phyloP scores from a whole-genome alignment of 495 filamentous ascomycete species.

The Daldinia caldariorum region DNA sequence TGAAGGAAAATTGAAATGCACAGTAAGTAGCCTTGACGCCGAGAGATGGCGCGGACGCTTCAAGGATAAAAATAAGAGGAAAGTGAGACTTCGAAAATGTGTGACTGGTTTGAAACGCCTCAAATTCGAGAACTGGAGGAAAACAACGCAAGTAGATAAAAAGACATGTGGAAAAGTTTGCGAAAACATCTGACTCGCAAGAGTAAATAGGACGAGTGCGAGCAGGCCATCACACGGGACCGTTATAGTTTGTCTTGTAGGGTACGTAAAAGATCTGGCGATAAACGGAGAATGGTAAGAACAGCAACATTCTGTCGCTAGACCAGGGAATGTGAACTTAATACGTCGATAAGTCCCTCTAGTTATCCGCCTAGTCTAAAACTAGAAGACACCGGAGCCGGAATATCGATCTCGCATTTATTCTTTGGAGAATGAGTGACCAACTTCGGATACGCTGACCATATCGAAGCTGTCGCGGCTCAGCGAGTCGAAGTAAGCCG shows the following conservation, averaged over 20 bases:
- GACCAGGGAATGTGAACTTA: background rate
- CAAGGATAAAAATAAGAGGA: too few relatives aligned
- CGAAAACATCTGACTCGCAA: background rate
- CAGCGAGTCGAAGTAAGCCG: slow-evolving; percentile 8
- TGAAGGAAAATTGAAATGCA: background rate
- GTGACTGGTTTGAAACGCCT: background rate
- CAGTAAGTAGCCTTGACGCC: background rate
- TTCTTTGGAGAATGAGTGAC: slow-evolving; percentile 5
- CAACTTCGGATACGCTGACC: background rate
- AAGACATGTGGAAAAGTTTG: background rate
- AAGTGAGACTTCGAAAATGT: too few relatives aligned
- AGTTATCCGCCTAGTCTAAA: background rate
- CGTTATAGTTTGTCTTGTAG: too few relatives aligned
- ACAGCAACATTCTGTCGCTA: background rate
- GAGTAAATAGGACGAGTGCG: background rate
- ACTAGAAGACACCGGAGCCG: background rate
- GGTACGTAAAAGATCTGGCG: background rate
- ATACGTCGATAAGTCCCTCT: background rate
- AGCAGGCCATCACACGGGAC: background rate
- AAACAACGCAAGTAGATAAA: background rate
- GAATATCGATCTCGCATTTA: slow-evolving; percentile 1
- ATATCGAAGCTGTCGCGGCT: slow-evolving; percentile 13
- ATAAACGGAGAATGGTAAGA: background rate
- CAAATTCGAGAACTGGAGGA: background rate
- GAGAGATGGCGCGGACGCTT: background rate